Conservation (phyloP, 1,139 yeast species). For the Diutina rugosa region DNA sequence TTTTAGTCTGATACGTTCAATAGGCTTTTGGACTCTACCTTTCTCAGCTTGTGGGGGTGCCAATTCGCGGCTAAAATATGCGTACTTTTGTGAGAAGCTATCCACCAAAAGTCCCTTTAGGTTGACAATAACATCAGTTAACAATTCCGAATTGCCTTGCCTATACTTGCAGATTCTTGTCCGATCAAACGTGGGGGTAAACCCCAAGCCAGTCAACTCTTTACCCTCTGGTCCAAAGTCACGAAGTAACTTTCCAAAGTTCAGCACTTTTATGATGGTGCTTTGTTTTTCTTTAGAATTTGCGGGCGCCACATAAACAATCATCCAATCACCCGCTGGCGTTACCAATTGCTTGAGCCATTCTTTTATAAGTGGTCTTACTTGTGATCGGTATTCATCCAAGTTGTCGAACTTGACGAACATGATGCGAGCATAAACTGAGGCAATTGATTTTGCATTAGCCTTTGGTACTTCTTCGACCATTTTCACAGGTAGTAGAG, state of each 20-base stretch:
- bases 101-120: constrained; percentile 41
- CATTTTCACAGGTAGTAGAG: constrained; percentile 43
- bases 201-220: constrained; percentile 10
- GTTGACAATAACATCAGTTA: constrained; percentile 31
- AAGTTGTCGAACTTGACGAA: constrained; percentile 52
- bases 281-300: constrained; percentile 31
- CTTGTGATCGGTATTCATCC: constrained; percentile 68
- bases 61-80: constrained; percentile 21
- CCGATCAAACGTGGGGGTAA: neutral
- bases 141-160: constrained; percentile 25
- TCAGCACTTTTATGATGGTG: constrained; percentile 35
- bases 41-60: neutral
- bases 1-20: constrained; percentile 7
- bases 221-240: constrained; percentile 49
- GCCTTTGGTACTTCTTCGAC: constrained; percentile 45
- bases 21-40: neutral
- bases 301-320: constrained; percentile 41
- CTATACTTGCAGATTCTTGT: neutral
- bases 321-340: constrained; percentile 31
- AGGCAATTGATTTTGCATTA: neutral
- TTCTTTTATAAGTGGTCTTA: constrained; percentile 67
- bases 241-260: constrained; percentile 48
- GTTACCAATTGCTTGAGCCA: constrained; percentile 54
- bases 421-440: constrained; percentile 52
- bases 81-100: constrained; percentile 42